Evolutionary conservation across 345 rosid species (phyloP), one percentile per base, ranked within the genome.

Genomic region (Luvunga scandens): DNA sequence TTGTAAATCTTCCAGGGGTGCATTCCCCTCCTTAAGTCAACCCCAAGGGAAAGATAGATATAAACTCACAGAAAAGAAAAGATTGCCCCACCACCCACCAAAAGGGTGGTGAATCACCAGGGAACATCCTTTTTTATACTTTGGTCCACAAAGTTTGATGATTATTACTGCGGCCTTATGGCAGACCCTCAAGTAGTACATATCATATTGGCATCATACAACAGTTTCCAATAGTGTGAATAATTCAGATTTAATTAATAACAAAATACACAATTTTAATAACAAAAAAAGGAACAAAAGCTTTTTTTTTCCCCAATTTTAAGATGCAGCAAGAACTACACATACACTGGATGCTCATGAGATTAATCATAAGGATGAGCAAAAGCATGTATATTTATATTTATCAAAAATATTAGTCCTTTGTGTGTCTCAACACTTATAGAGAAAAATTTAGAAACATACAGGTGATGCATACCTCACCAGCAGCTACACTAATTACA

Each of bases 401-500:
- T 31, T n/a, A 9, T 65, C 31, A 25, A 66, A 71, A 5, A 25
- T 9, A 55, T 19, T 18, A 9, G 59, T 78, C 56, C 56, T 24
- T 56, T 61, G 42, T 14, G 61, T 38, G 66, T 63, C 22, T 25
- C 65, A 57, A 72, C 24, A 42, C 56, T 66, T 50, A 21, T 16
- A 27, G 76, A 72, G 59, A 53, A 16, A 16, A 36, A 45, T 38
- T 68, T 50, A 39, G 28, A 64, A 25, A n/a, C 64, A 63, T 50
- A 57, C 18, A 65, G 45, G 55, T 67, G 31, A 72, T 61, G 66
- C 88, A 76, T 90, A 95, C 99, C 93, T 95, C 98, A 48, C 97
- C 98, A 72, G 91, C 89, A 78, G 86, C 84, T 81, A 91, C 89
- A 84, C 82, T 81, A 66, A 95, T 86, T 75, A 93, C 84, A 85